A percentile compares a stretch with the other conserved stretches of the same genome.
phyloP scores from a whole-genome alignment of 106 monocot genomes.

The Vanilla planifolia region DNA sequence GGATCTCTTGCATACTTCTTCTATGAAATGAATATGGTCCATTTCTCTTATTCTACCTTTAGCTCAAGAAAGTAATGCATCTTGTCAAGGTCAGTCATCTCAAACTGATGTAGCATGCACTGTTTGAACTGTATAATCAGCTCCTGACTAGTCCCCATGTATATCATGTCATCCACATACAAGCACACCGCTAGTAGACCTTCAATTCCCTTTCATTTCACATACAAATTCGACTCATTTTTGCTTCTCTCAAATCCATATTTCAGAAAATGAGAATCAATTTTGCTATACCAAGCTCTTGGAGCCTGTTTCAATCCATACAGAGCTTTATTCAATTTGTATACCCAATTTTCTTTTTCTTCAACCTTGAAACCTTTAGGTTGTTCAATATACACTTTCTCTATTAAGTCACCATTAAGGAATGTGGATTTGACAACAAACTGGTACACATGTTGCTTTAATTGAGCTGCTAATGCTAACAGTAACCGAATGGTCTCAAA shows the following conservation, averaged over 20 bases:
- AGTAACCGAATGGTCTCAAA: background rate
- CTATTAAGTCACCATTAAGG: background rate
- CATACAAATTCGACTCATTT: background rate
- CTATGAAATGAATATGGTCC: too few relatives aligned
- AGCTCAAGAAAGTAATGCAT: constrained; percentile 4
- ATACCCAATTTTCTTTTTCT: background rate
- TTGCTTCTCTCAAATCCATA: constrained; percentile 3
- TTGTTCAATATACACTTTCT: constrained; percentile 3
- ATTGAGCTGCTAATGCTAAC: background rate
- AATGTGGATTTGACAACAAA: background rate
- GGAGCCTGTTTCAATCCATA: background rate
- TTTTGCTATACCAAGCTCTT: constrained; percentile 6
- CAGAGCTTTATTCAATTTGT: background rate
- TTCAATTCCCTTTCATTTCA: background rate
- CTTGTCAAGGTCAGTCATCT: constrained; percentile 1
- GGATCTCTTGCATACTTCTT: too few relatives aligned
- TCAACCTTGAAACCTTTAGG: background rate
- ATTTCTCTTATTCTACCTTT: too few relatives aligned
- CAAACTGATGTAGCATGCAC: background rate
- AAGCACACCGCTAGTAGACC: constrained; percentile 2
- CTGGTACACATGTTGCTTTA: background rate
- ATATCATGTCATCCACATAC: constrained; percentile 6
- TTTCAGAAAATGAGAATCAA: background rate
- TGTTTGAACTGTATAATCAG: background rate
- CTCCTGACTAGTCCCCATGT: background rate